Percentiles rank a stretch among this genome's conserved stretches.
These are phyloP conservation scores for Nicotiana tomentosiformis DNA, from an alignment of 257 asterid species.

Conservation along the genomic window DNA sequence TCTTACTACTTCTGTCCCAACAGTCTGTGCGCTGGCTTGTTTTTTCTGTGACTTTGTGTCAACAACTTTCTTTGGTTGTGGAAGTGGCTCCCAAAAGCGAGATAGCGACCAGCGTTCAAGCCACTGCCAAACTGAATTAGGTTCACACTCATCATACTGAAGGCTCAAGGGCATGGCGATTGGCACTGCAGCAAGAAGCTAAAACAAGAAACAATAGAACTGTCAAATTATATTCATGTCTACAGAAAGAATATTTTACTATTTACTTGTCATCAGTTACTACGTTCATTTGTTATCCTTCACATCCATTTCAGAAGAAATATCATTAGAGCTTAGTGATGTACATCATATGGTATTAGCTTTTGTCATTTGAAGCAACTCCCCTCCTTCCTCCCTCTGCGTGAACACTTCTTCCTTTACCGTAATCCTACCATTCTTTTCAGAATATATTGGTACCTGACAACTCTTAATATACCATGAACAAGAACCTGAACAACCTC, in stretches of 20 bases:
- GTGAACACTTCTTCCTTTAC: background rate
- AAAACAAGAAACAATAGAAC: conserved; percentile 1
- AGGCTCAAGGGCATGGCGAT: conserved; percentile 75
- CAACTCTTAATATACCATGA: background rate
- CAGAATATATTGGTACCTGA: background rate
- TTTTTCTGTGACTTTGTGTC: conserved; percentile 52
- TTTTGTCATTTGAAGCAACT: background rate
- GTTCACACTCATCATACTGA: conserved; percentile 62
- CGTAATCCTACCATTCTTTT: background rate
- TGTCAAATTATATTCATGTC: background rate
- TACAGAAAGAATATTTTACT: background rate
- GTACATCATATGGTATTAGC: too few relatives aligned
- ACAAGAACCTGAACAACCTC: background rate
- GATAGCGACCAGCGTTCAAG: conserved; percentile 81
- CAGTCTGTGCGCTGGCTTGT: conserved; percentile 20
- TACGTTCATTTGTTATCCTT: background rate
- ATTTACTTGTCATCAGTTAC: background rate
- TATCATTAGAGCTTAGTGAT: background rate
- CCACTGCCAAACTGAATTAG: conserved; percentile 78
- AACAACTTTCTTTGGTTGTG: conserved; percentile 27
- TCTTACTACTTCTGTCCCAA: conserved; percentile 49
- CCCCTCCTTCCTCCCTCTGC: background rate
- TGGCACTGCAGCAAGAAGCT: conserved; percentile 68
- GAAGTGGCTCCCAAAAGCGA: conserved; percentile 62
- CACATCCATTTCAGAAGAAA: background rate